Conservation (phyloP, 2,329 filamentous ascomycete species). For the Colletotrichum liaoningense region DNA sequence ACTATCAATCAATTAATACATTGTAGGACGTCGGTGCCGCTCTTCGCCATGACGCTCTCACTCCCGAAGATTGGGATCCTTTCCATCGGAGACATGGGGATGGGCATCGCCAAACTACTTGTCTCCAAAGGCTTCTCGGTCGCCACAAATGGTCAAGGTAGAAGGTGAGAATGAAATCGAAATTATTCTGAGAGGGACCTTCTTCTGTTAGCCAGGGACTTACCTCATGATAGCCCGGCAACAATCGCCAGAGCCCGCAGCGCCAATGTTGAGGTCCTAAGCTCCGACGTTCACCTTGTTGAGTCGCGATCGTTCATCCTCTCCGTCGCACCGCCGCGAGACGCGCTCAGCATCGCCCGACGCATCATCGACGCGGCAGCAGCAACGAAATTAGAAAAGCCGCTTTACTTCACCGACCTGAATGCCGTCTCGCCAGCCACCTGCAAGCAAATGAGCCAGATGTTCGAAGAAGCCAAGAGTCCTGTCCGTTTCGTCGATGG, state of each 20-base stretch:
- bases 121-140: constrained; percentile 60
- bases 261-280: constrained; percentile 63
- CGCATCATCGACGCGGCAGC: constrained; percentile 65
- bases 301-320: constrained; percentile 68
- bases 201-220: no score
- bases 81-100: constrained; percentile 67
- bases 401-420: constrained; percentile 71
- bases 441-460: constrained; percentile 53
- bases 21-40: background rate
- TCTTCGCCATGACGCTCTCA: constrained; percentile 8
- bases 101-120: constrained; percentile 61
- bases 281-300: constrained; percentile 67
- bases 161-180: constrained; percentile 50
- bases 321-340: constrained; percentile 74
- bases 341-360: constrained; percentile 69
- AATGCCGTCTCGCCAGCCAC: constrained; percentile 73
- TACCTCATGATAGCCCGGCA: constrained; percentile 56
- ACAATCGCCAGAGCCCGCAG: constrained; percentile 66
- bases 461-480: constrained; percentile 53
- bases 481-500: constrained; percentile 67
- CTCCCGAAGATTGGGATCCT: constrained; percentile 56
- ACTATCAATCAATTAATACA: background rate
- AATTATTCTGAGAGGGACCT: no score
- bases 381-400: constrained; percentile 44
- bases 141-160: constrained; percentile 58